Conservation (phyloP, 1,284 basidiomycete species). For the Moniliophthora roreri region DNA sequence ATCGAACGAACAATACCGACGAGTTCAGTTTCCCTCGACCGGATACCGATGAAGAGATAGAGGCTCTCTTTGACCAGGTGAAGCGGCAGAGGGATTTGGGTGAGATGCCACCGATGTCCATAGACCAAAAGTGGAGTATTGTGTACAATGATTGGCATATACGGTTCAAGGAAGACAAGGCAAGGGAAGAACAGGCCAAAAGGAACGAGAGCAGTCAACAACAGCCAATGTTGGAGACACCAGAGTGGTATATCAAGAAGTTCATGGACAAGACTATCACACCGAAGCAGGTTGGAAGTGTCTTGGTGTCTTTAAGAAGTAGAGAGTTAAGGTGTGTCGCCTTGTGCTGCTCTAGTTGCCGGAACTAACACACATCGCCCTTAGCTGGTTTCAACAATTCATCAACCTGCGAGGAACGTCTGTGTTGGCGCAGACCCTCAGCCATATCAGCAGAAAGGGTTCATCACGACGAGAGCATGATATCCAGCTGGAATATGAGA, state of each 20-base stretch:
- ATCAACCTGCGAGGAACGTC: conserved; percentile 80
- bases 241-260: conserved; percentile 88
- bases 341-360: conserved; percentile 3
- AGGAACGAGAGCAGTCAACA: conserved; percentile 57
- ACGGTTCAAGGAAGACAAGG: conserved; percentile 74
- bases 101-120: conserved; percentile 57
- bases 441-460: conserved; percentile 72
- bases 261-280: conserved; percentile 88
- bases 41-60: conserved; percentile 70
- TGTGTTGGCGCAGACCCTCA: conserved; percentile 81
- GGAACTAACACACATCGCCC: neutral
- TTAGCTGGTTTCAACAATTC: conserved; percentile 83
- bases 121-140: conserved; percentile 93
- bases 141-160: conserved; percentile 85
- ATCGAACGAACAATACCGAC: conserved; percentile 37
- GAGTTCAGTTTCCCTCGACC: conserved; percentile 78
- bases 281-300: conserved; percentile 73
- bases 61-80: conserved; percentile 76
- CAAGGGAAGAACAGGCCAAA: conserved; percentile 56
- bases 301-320: conserved; percentile 82
- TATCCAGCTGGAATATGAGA: conserved; percentile 80
- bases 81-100: conserved; percentile 66
- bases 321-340: conserved; percentile 72
- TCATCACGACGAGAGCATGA: conserved; percentile 65
- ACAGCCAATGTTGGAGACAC: conserved; percentile 60